Evolutionary conservation across 108 stramenopile species (phyloP), one percentile per base, ranked within the genome.

Genomic region (Halocafeteria seosinensis): DNA sequence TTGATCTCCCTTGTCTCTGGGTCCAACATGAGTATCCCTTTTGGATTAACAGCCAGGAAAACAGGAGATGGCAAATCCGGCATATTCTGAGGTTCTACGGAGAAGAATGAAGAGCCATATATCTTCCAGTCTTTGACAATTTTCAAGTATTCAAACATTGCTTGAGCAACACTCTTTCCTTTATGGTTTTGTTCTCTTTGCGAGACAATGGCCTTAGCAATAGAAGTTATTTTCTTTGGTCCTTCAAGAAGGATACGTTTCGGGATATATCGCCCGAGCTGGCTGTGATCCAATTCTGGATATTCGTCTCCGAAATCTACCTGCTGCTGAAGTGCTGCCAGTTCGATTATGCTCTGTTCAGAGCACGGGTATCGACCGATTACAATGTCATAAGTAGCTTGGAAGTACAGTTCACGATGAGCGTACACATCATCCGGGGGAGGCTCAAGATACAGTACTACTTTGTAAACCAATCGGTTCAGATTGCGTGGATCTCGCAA

Each of bases 21-120:
- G 63, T 75, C 67, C 13, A 75, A 50, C 31, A 71, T 34, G 12
- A 75, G 64, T n/a, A 75, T 63, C 6, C 71, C 70, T 55, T 71
- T 67, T 27, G 66, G 28, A 64, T 67, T 71, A 50, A 75, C 66
- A 11, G 74, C 74, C 25, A 75, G 53, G 38, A 75, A 62, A 2
- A 68, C 69, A 8, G 59, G 65, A 9, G 59, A 29, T 3, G 74
- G 74, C 28, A 71, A 68, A 25, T 62, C 47, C 37, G 47, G n/a
- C 27, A 25, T 28, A 38, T 53, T 66, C 55, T 67, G 66, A 1
- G 71, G 66, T 61, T 63, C 62, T 35, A 60, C 66, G 50, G 58
- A 71, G 64, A 63, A 71, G 62, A 67, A 75, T 17, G 74, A 34
- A 13, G 66, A 63, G 9, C 74, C 74, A 37, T 75, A 75, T n/a